Evolutionary conservation across 2,329 filamentous ascomycete species (phyloP).

Genomic region (Dactylonectria estremocensis): DNA sequence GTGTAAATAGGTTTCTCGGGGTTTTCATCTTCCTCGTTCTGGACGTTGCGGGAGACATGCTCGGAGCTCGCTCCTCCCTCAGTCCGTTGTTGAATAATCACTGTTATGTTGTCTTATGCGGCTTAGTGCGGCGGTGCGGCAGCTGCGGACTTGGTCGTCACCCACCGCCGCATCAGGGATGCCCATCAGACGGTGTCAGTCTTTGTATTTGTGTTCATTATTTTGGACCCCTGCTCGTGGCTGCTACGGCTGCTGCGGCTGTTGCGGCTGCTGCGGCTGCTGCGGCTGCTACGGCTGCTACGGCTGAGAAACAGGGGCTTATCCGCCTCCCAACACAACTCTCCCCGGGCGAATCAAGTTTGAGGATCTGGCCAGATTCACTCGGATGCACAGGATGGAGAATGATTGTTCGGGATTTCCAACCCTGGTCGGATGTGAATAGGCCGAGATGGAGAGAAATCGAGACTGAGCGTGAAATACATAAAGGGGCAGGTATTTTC

Average conservation of each 20-base stretch:
- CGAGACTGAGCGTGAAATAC: constrained; percentile 16
- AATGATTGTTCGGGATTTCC: constrained; percentile 18
- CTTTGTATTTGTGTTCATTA: too few species aligned
- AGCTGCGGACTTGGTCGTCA: constrained; percentile 17
- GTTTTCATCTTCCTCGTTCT: constrained; percentile 6
- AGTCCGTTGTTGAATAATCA: neutral
- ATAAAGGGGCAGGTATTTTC: constrained; percentile 23
- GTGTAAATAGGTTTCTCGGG: constrained; percentile 3
- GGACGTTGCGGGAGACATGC: constrained; percentile 1
- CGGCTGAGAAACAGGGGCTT: constrained; percentile 15
- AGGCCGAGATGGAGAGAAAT: constrained; percentile 15
- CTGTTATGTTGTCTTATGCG: neutral
- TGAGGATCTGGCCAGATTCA: neutral
- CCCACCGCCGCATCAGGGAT: constrained; percentile 1
- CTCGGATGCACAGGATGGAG: constrained; percentile 11
- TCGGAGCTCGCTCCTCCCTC: neutral
- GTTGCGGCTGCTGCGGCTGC: too few species aligned
- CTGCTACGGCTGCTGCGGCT: too few species aligned
- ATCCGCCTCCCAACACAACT: neutral
- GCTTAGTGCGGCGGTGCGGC: constrained; percentile 21
- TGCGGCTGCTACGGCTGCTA: constrained; percentile 24
- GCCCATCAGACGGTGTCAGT: constrained; percentile 5
- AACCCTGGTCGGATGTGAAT: constrained; percentile 16
- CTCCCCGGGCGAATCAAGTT: constrained; percentile 3
- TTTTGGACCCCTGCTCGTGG: constrained; percentile 1